Evolutionary conservation across 345 rosid species (phyloP), one percentile per base, ranked within the genome.

Genomic region (Salix dunnii): DNA sequence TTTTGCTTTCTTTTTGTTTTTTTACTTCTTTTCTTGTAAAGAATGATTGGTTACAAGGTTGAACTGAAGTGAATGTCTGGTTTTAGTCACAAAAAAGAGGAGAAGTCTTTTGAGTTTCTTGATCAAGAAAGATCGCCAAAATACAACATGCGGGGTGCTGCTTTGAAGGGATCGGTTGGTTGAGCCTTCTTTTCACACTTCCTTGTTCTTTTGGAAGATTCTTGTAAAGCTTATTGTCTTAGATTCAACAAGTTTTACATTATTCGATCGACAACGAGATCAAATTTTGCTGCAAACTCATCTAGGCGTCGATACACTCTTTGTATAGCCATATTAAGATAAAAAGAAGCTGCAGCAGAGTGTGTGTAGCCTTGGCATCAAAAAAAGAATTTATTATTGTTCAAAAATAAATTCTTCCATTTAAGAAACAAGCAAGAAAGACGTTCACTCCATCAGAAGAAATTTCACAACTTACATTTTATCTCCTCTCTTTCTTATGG

Each of bases 401-500:
- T 58, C 28, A 8, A 55, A 10, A n/a, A 43, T 43, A 23, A 16
- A 40, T 68, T 30, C 23, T 58, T 40, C n/a, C 68, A 27, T 43
- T 8, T 48, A 43, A 48, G 23, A 48, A 71, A 71, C 28, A 70
- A 43, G 33, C 20, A n/a, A 71, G 40, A 66, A 33, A 66, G 35
- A 36, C 20, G 9, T 20, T 36, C 38, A 17, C n/a, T 5, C 8
- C 68, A 64, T 2, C 7, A 2, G 35, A 63, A 4, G 53, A 74
- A 36, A 53, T 28, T 33, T 31, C 40, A 23, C 63, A 58, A 0
- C 3, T 58, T 58, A 3, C 4, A 8, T 58, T 58, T n/a, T 23
- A 1, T 58, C 63, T 10, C 7, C 27, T 35, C 6, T 30, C 20
- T 36, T 16, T 72, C 23, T 27, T 61, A 87, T 90, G 88, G 88